Conservation (phyloP, 2,329 filamentous ascomycete genomes). For the Trichoderma atrobrunneum region DNA sequence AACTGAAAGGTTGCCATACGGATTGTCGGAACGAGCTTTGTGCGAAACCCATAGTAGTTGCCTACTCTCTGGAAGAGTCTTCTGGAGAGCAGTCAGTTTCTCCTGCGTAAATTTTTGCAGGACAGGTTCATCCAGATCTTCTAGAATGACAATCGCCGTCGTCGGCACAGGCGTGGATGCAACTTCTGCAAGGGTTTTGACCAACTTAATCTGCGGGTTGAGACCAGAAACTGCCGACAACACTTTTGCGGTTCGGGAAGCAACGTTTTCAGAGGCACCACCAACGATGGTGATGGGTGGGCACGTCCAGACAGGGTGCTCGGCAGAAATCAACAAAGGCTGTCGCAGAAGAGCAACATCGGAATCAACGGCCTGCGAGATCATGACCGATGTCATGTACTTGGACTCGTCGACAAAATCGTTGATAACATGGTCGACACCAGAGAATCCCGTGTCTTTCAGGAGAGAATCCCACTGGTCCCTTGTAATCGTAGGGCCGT, state of each 20-base stretch:
- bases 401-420: not conserved
- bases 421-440: conserved; percentile 13
- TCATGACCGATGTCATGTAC: conserved; percentile 1
- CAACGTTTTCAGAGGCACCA: not conserved
- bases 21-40: not conserved
- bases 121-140: not conserved
- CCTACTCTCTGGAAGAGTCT: not conserved
- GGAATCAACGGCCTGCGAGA: conserved; percentile 17
- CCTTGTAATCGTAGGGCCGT: conserved; percentile 1
- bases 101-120: not conserved
- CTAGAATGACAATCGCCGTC: not conserved
- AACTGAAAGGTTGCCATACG: not conserved
- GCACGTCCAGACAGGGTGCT: not conserved
- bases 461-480: not conserved
- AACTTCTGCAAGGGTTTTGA: not conserved
- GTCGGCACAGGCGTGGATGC: not conserved
- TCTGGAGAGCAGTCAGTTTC: not conserved
- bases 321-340: not conserved
- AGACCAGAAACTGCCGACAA: not conserved
- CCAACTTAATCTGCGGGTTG: not conserved
- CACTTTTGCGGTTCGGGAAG: not conserved
- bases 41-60: not conserved
- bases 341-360: conserved; percentile 23
- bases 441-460: conserved; percentile 13
- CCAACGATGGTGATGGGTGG: not conserved